Percentiles rank a stretch among this genome's conserved stretches.
Evolutionary conservation across 805 yeast genomes (phyloP).

Genomic region (Kuraishia piskuri): DNA sequence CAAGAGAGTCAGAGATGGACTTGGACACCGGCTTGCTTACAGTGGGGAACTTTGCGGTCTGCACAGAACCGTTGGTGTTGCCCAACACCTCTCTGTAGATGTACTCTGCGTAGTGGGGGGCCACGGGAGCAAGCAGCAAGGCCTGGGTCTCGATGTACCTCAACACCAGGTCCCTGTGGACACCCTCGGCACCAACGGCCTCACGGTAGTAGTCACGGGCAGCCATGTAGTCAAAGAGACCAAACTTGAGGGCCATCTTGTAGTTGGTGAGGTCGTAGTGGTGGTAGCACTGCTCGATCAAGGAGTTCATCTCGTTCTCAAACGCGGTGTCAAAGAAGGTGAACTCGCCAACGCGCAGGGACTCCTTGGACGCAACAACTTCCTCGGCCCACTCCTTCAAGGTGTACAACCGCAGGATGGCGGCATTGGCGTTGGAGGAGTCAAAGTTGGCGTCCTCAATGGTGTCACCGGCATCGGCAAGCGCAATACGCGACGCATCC

Average conservation of each 20-base stretch:
- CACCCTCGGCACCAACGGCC: slow-evolving; percentile 36
- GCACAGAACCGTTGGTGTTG: slow-evolving; percentile 56
- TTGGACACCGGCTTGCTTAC: slow-evolving; percentile 58
- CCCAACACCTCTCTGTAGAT: slow-evolving; percentile 77
- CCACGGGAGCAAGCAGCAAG: slow-evolving; percentile 79
- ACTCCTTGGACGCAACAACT: slow-evolving; percentile 38
- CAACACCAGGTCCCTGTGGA: slow-evolving; percentile 78
- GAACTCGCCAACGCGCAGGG: slow-evolving; percentile 50
- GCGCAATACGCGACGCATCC: slow-evolving; percentile 93
- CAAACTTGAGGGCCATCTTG: slow-evolving; percentile 84
- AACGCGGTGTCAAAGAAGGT: slow-evolving; percentile 81
- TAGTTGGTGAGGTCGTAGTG: slow-evolving; percentile 68
- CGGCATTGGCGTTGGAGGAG: slow-evolving; percentile 94
- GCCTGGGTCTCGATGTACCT: slow-evolving; percentile 84
- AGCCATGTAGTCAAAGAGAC: slow-evolving; percentile 89
- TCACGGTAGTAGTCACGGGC: slow-evolving; percentile 97
- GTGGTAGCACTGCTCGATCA: slow-evolving; percentile 65
- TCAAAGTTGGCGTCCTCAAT: slow-evolving; percentile 98
- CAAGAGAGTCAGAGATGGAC: slow-evolving; percentile 57
- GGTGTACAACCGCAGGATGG: slow-evolving; percentile 85
- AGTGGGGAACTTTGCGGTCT: slow-evolving; percentile 73
- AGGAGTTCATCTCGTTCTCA: slow-evolving; percentile 84
- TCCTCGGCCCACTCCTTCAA: slow-evolving; percentile 96
- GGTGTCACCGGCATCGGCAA: slow-evolving; percentile 97
- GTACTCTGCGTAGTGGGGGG: slow-evolving; percentile 94